Evolutionary conservation across 2,329 filamentous ascomycete species (phyloP).

Genomic region (Sphaerulina vaccinii): DNA sequence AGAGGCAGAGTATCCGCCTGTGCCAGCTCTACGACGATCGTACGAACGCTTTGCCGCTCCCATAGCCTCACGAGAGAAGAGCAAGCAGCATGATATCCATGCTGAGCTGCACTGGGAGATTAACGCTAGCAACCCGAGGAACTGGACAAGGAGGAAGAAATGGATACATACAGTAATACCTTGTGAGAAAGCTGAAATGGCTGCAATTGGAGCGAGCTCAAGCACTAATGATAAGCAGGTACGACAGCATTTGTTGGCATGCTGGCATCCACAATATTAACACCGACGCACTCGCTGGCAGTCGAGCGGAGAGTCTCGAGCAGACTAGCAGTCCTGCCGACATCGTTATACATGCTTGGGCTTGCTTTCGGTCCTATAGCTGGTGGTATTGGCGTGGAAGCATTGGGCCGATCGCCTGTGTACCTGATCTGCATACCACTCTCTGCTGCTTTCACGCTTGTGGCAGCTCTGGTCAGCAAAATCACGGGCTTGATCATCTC

Average conservation of each 20-base stretch:
- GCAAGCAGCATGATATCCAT: conserved; percentile 11
- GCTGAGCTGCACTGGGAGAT: conserved; percentile 20
- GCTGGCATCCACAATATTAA: conserved; percentile 21
- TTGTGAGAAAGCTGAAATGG: conserved; percentile 40
- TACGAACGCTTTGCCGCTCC: no score
- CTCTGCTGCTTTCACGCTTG: conserved; percentile 55
- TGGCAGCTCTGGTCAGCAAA: conserved; percentile 54
- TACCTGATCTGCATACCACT: conserved; percentile 66
- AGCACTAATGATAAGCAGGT: background rate
- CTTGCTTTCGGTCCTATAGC: conserved; percentile 66
- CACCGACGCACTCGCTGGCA: conserved; percentile 13
- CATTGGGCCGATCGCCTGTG: conserved; percentile 67
- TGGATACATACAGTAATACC: conserved; percentile 36
- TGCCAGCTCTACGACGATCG: background rate
- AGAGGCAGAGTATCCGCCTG: background rate
- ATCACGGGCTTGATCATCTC: conserved; percentile 68
- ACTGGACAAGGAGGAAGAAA: conserved; percentile 38
- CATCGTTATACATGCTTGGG: conserved; percentile 58
- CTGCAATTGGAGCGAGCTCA: conserved; percentile 30
- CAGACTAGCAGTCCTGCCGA: conserved; percentile 55
- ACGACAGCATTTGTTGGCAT: conserved; percentile 16
- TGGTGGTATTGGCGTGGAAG: conserved; percentile 68
- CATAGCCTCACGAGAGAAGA: no score
- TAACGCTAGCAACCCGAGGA: conserved; percentile 37
- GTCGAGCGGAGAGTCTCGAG: conserved; percentile 52